Evolutionary conservation across 1,284 basidiomycete genomes (phyloP), one percentile per base, ranked within the genome.

Genomic region (Leccinum cinnamomeum): DNA sequence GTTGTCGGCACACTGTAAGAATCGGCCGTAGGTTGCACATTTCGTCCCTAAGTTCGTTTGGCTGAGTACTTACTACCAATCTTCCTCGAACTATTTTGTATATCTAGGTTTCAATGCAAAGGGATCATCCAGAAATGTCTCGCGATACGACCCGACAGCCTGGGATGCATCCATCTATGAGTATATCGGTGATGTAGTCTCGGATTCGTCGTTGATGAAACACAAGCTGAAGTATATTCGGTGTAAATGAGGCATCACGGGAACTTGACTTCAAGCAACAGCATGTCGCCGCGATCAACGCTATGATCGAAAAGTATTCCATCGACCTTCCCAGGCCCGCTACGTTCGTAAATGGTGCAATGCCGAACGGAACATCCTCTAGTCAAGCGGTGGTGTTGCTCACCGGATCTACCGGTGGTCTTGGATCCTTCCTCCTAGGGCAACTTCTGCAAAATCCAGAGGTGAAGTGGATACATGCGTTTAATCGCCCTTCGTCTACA

Each of bases 321-420:
- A 16, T 0, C 4, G 58, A 25, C 5, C 18, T 65, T 6, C 44
- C 44, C 8, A 30, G 46, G 14, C 18, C 37, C 6, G 37, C 30
- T 4, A 4, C 28, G 20, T 3, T 41, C 5, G 25, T 23, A 2
- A 41, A 53, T 16, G 20, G 25, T 11, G n/a, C 23, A 46, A 4
- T 30, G 16, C 7, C n/a, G 18, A 39, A 48, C 20, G 23, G 25
- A 23, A 25, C 18, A 28, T 6, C 18, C 16, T 30, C 48, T 39
- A 3, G 3, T n/a, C 28, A 23, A 51, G 37, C 35, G 18, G 54
- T 53, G 5, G 64, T 66, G 2, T 16, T 64, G 10, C 60, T 64
- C 20, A 66, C 63, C 1, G 63, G 63, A 8, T 58, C 64, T 14
- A 66, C 63, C 11, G 63, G 64, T n/a, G 60, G 64, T 3, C 63